Base-by-base conservation (phyloP, 176 grass and related monocot genomes). In the Avena atlantica region DNA sequence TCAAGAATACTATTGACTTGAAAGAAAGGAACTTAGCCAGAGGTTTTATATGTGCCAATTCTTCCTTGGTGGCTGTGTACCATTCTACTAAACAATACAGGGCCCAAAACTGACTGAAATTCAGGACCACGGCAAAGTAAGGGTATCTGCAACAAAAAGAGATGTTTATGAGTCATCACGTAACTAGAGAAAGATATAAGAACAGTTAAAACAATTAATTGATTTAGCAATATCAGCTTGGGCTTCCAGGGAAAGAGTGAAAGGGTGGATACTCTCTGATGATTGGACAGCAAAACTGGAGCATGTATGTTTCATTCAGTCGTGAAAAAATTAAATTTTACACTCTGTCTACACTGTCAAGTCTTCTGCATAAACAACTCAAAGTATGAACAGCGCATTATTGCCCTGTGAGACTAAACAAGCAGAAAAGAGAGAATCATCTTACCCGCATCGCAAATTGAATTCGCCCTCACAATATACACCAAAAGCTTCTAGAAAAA, bases 81-180 rank as follows among this genome's bases (percentile, higher is more conserved):
- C 95, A 98, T 70, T 89, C 92, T 78, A 98, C 83, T 76, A 98
- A 89, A 89, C 92, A 98, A 80, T 98, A 98, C 19, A 98, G 67
- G n/a, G 97, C 94, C 97, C 97, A 98, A 82, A 91, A 98, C 86
- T 96, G 94, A 86, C 97, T 98, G 64, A 98, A 98, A 87, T 94
- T 98, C 62, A 98, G 89, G 83, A 98, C 80, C 53, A 87, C 88
- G 24, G 93, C 86, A 83, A 98, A 96, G 77, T 96, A 98, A 73
- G 90, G 93, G 71, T 98, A 98, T 82, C 97, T 98, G 88, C 62
- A 91, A 78, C 37, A 86, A 70, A 90, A 84, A 79, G 56, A 19
- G 34, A 76, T 48, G 69, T 12, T 24, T 56, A 25, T 0, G 86
- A 81, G 31, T 47, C 4, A 82, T 45, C 75, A 80, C n/a, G 81